phyloP scores from a whole-genome alignment of 2,329 filamentous ascomycete species.

The Phoma sp. region DNA sequence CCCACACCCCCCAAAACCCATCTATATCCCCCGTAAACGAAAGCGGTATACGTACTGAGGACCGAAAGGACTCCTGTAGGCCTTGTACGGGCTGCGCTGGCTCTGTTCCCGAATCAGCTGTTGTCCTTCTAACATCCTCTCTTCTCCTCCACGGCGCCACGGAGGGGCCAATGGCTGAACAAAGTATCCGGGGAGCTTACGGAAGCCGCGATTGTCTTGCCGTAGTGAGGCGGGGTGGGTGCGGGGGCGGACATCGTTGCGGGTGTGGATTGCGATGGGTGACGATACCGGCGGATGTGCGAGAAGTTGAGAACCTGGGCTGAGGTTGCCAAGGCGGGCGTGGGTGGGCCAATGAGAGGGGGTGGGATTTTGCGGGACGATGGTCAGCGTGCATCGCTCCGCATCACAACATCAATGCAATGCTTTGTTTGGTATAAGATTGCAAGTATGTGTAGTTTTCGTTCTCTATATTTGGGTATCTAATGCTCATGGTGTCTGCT shows the following conservation, averaged over 20 bases:
- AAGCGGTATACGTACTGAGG: conserved; percentile 59
- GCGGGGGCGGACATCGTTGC: conserved; percentile 17
- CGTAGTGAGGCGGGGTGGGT: conserved; percentile 27
- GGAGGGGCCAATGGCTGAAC: conserved; percentile 20
- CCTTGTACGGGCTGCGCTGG: conserved; percentile 52
- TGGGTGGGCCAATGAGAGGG: conserved; percentile 24
- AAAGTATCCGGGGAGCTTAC: conserved; percentile 27
- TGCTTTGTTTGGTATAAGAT: not conserved
- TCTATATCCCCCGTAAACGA: conserved; percentile 7
- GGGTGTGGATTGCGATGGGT: conserved; percentile 18
- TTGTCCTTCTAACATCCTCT: conserved; percentile 1
- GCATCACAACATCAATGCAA: not conserved
- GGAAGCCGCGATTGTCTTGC: conserved; percentile 38
- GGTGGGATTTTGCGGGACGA: conserved; percentile 33
- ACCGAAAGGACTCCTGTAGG: conserved; percentile 65
- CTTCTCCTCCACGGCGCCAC: conserved; percentile 2
- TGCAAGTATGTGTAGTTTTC: not conserved
- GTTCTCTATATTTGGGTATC: not conserved
- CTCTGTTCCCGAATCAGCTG: conserved; percentile 34
- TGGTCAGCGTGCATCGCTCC: conserved; percentile 18
- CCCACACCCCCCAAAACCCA: not conserved
- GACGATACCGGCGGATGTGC: conserved; percentile 19
- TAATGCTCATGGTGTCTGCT: not conserved
- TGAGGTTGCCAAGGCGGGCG: conserved; percentile 24
- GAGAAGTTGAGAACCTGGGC: conserved; percentile 20